Base-by-base conservation (phyloP, 805 yeast species). In the Candida lessepsii region DNA sequence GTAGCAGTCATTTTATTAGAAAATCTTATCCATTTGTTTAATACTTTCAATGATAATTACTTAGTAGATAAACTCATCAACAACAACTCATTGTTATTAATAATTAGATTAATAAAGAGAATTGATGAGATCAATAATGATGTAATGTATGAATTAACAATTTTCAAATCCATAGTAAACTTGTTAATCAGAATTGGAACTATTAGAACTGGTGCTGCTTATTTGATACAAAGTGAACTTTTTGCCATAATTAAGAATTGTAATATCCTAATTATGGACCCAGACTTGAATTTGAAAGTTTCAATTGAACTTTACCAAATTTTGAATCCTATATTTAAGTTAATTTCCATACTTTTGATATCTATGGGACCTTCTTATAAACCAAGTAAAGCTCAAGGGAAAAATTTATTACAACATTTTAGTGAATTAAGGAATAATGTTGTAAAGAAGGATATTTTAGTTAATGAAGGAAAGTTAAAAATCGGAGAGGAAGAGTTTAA, bases 311-410 rank as follows among this genome's bases (percentile, higher is more conserved):
- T 78, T 37, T 81, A 78, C 54, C 95, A 86, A 44, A 63, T 86
- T 14, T 67, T 86, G 29, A 72, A 82, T 24, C 93, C 95, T 0
- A 67, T 83, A 2, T 83, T 87, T 57, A 95, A 86, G 52, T 63
- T 88, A 34, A 67, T 87, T 2, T 60, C 80, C 8, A 80, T 95
- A 0, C 65, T 85, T 6, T 62, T 84, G 3, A 64, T 89, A 8
- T 78, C 95, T 2, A 75, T 86, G 69, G 96, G 96, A 0, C 81
- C 90, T 4, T 80, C 81, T 30, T 86, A 86, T 58, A 72, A 69
- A 43, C 70, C 75, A 1, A 80, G 84, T 11, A 67, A 80, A 8
- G 53, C 60, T 5, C 80, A 76, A 48, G 82, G 80, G 0, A 69
- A 66, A 37, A 67, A 60, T 3, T 57, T 88, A 31, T 53, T 86